Conservation (phyloP, 1,284 basidiomycete species). For the Abortiporus biennis region DNA sequence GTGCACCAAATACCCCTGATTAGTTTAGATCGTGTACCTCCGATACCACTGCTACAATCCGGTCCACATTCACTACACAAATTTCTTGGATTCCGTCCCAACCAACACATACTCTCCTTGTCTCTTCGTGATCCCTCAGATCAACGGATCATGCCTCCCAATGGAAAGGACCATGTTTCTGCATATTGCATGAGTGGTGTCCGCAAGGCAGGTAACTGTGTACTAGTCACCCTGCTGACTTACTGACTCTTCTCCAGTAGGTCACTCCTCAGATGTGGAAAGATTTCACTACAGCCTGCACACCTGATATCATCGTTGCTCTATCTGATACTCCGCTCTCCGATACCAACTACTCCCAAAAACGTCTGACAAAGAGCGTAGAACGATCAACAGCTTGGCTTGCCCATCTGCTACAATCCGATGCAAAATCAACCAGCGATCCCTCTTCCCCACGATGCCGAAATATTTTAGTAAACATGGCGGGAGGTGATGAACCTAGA, state of each 20-base stretch:
- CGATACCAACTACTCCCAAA: constrained; percentile 58
- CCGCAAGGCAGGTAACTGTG: constrained; percentile 52
- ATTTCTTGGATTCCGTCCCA: constrained; percentile 48
- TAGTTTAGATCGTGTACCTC: constrained; percentile 54
- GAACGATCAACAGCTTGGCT: constrained; percentile 65
- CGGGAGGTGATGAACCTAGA: constrained; percentile 45
- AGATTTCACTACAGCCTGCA: constrained; percentile 39
- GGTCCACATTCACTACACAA: constrained; percentile 48
- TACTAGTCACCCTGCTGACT: neutral
- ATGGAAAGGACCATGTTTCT: constrained; percentile 50
- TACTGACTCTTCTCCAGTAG: constrained; percentile 28
- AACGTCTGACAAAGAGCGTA: constrained; percentile 67
- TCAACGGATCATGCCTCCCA: constrained; percentile 60
- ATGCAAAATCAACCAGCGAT: constrained; percentile 1
- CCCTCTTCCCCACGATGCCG: constrained; percentile 21
- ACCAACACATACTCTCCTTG: constrained; percentile 49
- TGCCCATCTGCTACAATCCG: constrained; percentile 34
- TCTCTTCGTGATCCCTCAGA: constrained; percentile 63
- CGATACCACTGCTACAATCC: constrained; percentile 48
- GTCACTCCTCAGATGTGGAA: constrained; percentile 51
- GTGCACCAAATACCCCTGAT: too few relatives aligned
- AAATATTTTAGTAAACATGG: constrained; percentile 62
- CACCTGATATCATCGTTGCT: constrained; percentile 68
- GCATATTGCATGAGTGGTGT: constrained; percentile 64
- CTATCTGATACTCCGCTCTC: constrained; percentile 68